Evolutionary conservation across 2,329 filamentous ascomycete genomes (phyloP), one percentile per base, ranked within the genome.

Genomic region (Penicillium sp.): DNA sequence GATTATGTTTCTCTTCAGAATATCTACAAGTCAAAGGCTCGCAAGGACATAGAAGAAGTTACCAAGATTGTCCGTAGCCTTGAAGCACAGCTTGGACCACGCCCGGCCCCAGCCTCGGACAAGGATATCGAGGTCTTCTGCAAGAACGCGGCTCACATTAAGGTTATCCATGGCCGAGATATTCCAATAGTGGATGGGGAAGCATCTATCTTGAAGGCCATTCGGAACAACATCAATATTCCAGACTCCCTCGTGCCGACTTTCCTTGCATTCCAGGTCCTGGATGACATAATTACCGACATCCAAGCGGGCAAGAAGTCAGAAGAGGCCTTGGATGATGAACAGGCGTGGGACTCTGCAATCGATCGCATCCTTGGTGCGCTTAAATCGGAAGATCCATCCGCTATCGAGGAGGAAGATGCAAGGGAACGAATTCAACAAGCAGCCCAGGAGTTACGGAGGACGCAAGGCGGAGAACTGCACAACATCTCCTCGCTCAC

Each of bases 71-170:
- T 88, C 37, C 81, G 80, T 41, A 68, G 73, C 29, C 63, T 78
- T 8, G 80, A 83, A 62, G 61, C 72, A 4, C 63, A 70, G 12
- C 65, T 78, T 13, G n/a, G n/a, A n/a, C 68, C 80, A 68, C 62
- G 74, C 71, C 57, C 64, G 65, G 55, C 62, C 3, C 61, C 64
- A 3, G 77, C 94, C 49, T 76, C 85, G 41, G 75, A 81, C 39
- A 79, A 80, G 45, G 88, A 95, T 60, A 83, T 97, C 40, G 90
- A 95, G 63, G 76, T 85, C 31, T 97, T 96, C 69, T 97, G 91
- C 78, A 96, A 94, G 71, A 94, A 95, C 59, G 91, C 90, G 43
- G 86, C 87, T 41, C 93, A 95, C 65, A 85, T 95, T 65, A 95
- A 93, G 69, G 79, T 97, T 42, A 83, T 97, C 49, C 85, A 85